Base-by-base conservation (phyloP, 129 eudicot genomes). In the Heracleum sosnowskyi region DNA sequence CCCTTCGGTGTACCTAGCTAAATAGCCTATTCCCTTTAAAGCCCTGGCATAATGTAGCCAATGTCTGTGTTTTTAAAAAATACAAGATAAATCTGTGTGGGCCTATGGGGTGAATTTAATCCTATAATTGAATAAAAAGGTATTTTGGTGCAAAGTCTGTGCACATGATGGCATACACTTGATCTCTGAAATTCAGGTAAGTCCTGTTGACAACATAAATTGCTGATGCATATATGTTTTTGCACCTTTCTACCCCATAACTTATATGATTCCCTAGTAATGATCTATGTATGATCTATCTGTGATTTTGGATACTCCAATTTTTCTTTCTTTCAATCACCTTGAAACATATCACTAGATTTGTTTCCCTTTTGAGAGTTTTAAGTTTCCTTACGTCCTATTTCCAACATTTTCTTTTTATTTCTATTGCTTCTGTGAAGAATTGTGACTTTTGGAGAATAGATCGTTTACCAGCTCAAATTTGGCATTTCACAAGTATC, bases 111-210 rank as follows among this genome's bases (percentile, higher is more conserved):
- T 55, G 64, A 24, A 24, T 26, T 28, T 12, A 63, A n/a, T 28
- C 70, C 33, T 28, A 16, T 15, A 8, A n/a, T n/a, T 20, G 11
- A 64, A 36, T 29, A 31, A 28, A 28, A 29, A 24, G 64, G 39
- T 64, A 42, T 18, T 73, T 22, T 28, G 89, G 89, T 86, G 89
- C 89, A 80, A 83, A 34, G 74, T 80, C 60, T 57, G 55, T 78
- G 86, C 89, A 86, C 62, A 86, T 86, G 89, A 86, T 86, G 86
- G 86, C 86, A 80, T 86, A 83, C 89, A 83, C 89, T 86, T 86
- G 89, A 86, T 86, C 89, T 83, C 84, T 86, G 89, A 86, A 86
- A 66, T 66, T 76, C 84, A 86, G 89, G 89, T 86, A 83, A 86
- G 84, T 86, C 55, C 84, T 86, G 89, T 86, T 80, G 89, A 86